These are phyloP conservation scores for Trichoderma atroviride DNA, from an alignment of 2,329 filamentous ascomycete genomes.

Conservation along the genomic window DNA sequence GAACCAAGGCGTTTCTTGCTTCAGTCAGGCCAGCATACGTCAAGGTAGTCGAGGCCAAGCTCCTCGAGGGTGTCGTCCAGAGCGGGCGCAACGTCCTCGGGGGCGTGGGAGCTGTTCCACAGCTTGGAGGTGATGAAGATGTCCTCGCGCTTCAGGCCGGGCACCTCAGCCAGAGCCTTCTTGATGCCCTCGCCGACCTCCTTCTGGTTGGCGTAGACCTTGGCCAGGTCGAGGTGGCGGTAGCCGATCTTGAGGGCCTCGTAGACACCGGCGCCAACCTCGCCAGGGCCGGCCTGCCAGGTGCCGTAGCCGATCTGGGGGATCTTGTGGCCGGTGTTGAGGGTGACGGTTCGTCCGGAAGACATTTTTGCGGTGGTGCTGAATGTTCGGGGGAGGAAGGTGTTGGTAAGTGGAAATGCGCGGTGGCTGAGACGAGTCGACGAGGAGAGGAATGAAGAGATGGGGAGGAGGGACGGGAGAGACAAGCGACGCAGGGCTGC, in stretches of 20 bases:
- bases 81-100: conserved; percentile 59
- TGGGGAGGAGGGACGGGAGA: conserved; percentile 13
- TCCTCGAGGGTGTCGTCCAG: conserved; percentile 59
- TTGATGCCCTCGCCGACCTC: conserved; percentile 61
- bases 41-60: conserved; percentile 60
- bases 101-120: conserved; percentile 62
- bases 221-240: conserved; percentile 60
- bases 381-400: background rate
- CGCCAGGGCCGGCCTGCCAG: conserved; percentile 67
- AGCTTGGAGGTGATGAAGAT: conserved; percentile 62
- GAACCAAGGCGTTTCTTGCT: background rate
- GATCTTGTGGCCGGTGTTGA: conserved; percentile 68
- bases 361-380: conserved; percentile 51
- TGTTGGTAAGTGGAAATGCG: background rate
- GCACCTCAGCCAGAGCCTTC: conserved; percentile 48
- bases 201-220: conserved; percentile 65
- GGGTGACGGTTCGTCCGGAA: conserved; percentile 56
- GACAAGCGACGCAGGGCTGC: conserved; percentile 7
- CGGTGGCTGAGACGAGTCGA: conserved; percentile 2
- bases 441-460: background rate
- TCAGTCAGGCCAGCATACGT: conserved; percentile 41
- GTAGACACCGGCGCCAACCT: conserved; percentile 66
- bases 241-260: conserved; percentile 65
- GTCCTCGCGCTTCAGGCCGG: conserved; percentile 52
- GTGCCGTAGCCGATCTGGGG: conserved; percentile 63